These are phyloP conservation scores for Pichia nanzhaoensis DNA, from an alignment of 805 yeast genomes.

Conservation along the genomic window DNA sequence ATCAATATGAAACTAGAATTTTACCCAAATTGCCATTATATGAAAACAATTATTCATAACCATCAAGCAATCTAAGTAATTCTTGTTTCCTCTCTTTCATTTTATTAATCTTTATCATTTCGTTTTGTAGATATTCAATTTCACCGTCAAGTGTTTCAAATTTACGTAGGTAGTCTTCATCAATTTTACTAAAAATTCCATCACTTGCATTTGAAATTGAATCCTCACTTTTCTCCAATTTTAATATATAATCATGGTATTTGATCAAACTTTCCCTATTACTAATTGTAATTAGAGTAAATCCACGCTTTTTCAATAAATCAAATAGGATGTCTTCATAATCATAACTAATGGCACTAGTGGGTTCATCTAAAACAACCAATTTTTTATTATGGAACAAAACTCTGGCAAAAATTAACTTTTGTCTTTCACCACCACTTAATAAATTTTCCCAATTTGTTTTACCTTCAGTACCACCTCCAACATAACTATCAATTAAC, in stretches of 20 bases:
- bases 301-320: slow-evolving; percentile 56
- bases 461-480: slow-evolving; percentile 24
- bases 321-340: slow-evolving; percentile 85
- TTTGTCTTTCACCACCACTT: slow-evolving; percentile 94
- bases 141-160: slow-evolving; percentile 70
- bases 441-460: slow-evolving; percentile 75
- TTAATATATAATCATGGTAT: slow-evolving; percentile 73
- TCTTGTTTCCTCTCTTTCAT: slow-evolving; percentile 57
- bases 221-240: slow-evolving; percentile 50
- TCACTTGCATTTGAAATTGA: slow-evolving; percentile 34
- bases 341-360: slow-evolving; percentile 85
- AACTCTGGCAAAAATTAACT: slow-evolving; percentile 81
- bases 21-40: slow-evolving; percentile 20
- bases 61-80: slow-evolving; percentile 47
- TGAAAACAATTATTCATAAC: slow-evolving; percentile 21
- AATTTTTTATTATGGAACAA: slow-evolving; percentile 74
- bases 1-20: slow-evolving; percentile 14
- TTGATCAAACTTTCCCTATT: slow-evolving; percentile 80
- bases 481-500: slow-evolving; percentile 23
- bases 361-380: slow-evolving; percentile 86
- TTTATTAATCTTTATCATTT: slow-evolving; percentile 50
- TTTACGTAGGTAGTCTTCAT: slow-evolving; percentile 24
- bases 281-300: slow-evolving; percentile 74
- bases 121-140: slow-evolving; percentile 56
- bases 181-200: slow-evolving; percentile 24